Percentiles rank a stretch among this genome's conserved stretches.
These are phyloP conservation scores for Blastobotrys persicus DNA, from an alignment of 1,139 yeast genomes.

Conservation along the genomic window DNA sequence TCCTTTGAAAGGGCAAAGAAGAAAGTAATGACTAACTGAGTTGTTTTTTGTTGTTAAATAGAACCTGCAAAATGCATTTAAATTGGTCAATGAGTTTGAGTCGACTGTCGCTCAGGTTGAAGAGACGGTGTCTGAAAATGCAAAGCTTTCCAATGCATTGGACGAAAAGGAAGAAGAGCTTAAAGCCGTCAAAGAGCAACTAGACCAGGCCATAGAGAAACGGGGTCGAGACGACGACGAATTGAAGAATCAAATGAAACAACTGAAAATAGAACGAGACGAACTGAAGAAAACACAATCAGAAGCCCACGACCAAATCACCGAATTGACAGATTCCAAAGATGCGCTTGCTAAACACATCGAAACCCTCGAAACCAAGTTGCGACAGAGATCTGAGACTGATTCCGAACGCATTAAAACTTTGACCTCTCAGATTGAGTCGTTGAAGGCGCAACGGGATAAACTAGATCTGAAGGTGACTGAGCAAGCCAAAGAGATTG, in stretches of 20 bases:
- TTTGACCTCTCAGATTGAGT: background rate
- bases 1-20: slow-evolving; percentile 2
- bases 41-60: background rate
- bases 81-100: slow-evolving; percentile 14
- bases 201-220: background rate
- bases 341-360: background rate
- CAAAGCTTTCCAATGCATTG: slow-evolving; percentile 8
- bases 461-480: background rate
- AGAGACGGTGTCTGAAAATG: slow-evolving; percentile 16
- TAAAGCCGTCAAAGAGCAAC: background rate
- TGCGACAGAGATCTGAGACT: background rate
- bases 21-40: background rate
- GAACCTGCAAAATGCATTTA: slow-evolving; percentile 16
- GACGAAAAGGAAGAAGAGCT: slow-evolving; percentile 15
- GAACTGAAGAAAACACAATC: background rate
- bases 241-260: too few relatives aligned
- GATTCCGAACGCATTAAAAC: background rate
- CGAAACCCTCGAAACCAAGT: background rate
- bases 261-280: background rate
- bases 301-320: background rate
- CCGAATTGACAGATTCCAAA: background rate
- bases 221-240: too few relatives aligned
- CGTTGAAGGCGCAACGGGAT: background rate
- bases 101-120: slow-evolving; percentile 15
- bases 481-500: background rate